Conservation (phyloP, 805 yeast genomes). For the Hanseniaspora jakobsenii region DNA sequence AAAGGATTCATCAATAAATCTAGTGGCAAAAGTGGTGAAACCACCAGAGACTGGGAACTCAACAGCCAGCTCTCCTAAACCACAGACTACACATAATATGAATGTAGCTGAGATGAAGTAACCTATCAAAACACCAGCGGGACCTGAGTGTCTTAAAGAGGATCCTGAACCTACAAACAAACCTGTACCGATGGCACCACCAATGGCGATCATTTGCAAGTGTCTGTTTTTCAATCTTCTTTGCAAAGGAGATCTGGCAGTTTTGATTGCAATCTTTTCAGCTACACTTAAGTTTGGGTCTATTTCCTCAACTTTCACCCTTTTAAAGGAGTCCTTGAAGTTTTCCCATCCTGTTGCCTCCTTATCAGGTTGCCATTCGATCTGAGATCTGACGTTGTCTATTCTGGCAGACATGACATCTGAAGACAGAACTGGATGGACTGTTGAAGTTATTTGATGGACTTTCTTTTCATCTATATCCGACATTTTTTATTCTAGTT, state of each 20-base stretch:
- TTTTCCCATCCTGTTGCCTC: slow-evolving; percentile 28
- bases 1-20: slow-evolving; percentile 47
- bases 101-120: slow-evolving; percentile 44
- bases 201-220: slow-evolving; percentile 56
- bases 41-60: slow-evolving; percentile 55
- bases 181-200: slow-evolving; percentile 67
- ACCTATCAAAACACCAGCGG: slow-evolving; percentile 50
- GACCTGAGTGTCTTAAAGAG: slow-evolving; percentile 52
- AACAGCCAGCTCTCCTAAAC: slow-evolving; percentile 48
- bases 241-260: slow-evolving; percentile 46
- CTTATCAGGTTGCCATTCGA: slow-evolving; percentile 2
- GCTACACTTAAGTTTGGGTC: slow-evolving; percentile 33
- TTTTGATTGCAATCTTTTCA: slow-evolving; percentile 36
- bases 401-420: slow-evolving; percentile 12
- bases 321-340: slow-evolving; percentile 41
- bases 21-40: slow-evolving; percentile 46
- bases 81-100: slow-evolving; percentile 48
- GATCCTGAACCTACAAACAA: slow-evolving; percentile 60
- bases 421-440: slow-evolving; percentile 5
- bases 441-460: background rate
- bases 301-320: slow-evolving; percentile 27
- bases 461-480: too few relatives aligned
- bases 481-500: too few relatives aligned
- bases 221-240: slow-evolving; percentile 42
- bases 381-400: slow-evolving; percentile 9